These are phyloP conservation scores for Pseudogymnoascus sp. DNA, from an alignment of 2,329 filamentous ascomycete genomes.

Conservation along the genomic window DNA sequence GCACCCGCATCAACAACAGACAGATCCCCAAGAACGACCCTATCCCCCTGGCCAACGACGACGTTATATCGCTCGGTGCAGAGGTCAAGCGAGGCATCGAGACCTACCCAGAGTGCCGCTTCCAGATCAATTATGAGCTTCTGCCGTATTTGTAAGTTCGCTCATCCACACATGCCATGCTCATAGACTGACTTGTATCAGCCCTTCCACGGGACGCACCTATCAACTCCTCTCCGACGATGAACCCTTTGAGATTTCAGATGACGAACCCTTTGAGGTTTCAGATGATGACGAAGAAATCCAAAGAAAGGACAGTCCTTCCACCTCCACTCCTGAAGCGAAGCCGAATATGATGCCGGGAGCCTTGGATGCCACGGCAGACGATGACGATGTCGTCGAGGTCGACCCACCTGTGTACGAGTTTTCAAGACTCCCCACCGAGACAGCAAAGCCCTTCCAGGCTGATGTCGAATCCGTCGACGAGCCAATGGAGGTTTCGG, in stretches of 20 bases:
- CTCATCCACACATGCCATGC: not conserved
- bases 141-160: conserved; percentile 24
- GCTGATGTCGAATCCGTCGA: not conserved
- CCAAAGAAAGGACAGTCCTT: not conserved
- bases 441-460: not conserved
- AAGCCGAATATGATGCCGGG: not conserved
- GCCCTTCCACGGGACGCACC: conserved; percentile 1
- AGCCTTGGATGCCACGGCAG: not conserved
- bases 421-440: not conserved
- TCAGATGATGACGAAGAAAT: not conserved
- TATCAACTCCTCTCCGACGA: not conserved
- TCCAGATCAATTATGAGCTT: conserved; percentile 22
- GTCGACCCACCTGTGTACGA: not conserved
- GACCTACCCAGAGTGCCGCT: conserved; percentile 29
- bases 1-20: conserved; percentile 47
- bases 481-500: not conserved
- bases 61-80: conserved; percentile 40
- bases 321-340: not conserved
- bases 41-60: conserved; percentile 30
- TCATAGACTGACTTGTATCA: not conserved
- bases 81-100: conserved; percentile 43
- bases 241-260: not conserved
- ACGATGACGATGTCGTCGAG: not conserved
- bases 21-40: conserved; percentile 31
- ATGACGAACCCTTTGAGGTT: not conserved